Evolutionary conservation across 352 stramenopile species (phyloP).

Genomic region (Phytopythium vexans): DNA sequence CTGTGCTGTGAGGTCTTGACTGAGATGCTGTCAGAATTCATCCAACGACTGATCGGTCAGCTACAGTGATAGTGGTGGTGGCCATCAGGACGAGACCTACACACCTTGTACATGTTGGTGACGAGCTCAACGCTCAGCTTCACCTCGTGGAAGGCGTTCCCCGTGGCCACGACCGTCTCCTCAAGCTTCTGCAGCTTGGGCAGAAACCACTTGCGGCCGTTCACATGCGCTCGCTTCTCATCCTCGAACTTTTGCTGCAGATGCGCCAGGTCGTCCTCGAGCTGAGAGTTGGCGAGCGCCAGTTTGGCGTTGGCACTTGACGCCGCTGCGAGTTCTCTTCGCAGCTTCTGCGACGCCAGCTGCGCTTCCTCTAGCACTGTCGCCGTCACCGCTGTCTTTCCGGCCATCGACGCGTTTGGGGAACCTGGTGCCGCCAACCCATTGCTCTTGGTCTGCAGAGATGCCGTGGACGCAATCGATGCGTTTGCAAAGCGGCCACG

Average conservation of each 20-base stretch:
- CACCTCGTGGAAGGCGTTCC: constrained; percentile 66
- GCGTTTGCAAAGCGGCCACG: constrained; percentile 27
- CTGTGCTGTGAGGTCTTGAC: constrained; percentile 38
- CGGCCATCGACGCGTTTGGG: neutral
- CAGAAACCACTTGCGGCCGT: constrained; percentile 61
- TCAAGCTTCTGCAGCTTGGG: constrained; percentile 80
- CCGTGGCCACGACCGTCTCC: constrained; percentile 49
- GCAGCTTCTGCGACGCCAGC: constrained; percentile 71
- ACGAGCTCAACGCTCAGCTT: constrained; percentile 83
- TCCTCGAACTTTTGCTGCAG: constrained; percentile 67
- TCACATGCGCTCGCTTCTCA: constrained; percentile 59
- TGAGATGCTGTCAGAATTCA: constrained; percentile 27
- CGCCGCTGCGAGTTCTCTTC: constrained; percentile 58
- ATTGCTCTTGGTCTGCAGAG: constrained; percentile 10
- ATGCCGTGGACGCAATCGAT: no score
- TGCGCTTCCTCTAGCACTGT: constrained; percentile 51
- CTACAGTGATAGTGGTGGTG: no score
- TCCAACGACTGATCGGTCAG: neutral
- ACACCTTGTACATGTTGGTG: constrained; percentile 86
- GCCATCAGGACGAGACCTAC: neutral
- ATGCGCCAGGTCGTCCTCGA: constrained; percentile 69
- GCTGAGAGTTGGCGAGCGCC: constrained; percentile 59
- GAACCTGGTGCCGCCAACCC: neutral
- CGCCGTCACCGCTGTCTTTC: constrained; percentile 13
- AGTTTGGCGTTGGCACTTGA: constrained; percentile 62